Evolutionary conservation across 1,284 basidiomycete genomes (phyloP).

Genomic region (Pseudomicrostroma phylloplanum): DNA sequence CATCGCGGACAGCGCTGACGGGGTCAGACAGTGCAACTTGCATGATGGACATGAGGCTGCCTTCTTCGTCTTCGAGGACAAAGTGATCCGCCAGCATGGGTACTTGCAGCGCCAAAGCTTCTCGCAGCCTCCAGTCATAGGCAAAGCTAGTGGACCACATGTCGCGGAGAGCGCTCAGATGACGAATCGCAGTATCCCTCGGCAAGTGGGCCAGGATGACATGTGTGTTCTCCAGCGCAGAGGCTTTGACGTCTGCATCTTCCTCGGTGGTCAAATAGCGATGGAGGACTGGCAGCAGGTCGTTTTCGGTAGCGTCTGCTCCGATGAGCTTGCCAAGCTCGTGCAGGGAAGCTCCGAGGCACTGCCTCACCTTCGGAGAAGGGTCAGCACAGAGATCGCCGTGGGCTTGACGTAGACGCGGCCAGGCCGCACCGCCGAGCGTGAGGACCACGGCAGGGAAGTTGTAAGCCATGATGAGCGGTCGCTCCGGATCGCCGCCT

Average conservation of each 20-base stretch:
- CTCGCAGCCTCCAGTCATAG: constrained; percentile 76
- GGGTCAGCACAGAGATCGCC: constrained; percentile 60
- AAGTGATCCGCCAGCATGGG: constrained; percentile 54
- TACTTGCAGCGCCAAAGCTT: constrained; percentile 62
- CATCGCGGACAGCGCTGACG: constrained; percentile 76
- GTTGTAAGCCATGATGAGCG: constrained; percentile 86
- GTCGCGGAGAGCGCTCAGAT: constrained; percentile 59
- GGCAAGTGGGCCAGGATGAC: constrained; percentile 58
- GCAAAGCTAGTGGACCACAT: constrained; percentile 63
- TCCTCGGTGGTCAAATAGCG: constrained; percentile 59
- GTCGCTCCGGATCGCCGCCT: constrained; percentile 61
- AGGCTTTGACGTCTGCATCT: constrained; percentile 62
- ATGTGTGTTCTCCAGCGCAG: constrained; percentile 53
- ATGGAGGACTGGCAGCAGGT: constrained; percentile 71
- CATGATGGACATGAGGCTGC: constrained; percentile 55
- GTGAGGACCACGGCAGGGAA: constrained; percentile 85
- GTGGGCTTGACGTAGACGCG: constrained; percentile 67
- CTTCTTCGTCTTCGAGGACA: constrained; percentile 49
- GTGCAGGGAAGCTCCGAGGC: constrained; percentile 78
- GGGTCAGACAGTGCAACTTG: constrained; percentile 67
- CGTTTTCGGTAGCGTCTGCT: constrained; percentile 61
- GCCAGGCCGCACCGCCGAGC: constrained; percentile 67
- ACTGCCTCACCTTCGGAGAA: constrained; percentile 61
- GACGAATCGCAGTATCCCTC: constrained; percentile 55
- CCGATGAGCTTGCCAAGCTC: constrained; percentile 83